Conservation (phyloP, 176 grass and related monocot genomes). For the Lolium multiflorum region DNA sequence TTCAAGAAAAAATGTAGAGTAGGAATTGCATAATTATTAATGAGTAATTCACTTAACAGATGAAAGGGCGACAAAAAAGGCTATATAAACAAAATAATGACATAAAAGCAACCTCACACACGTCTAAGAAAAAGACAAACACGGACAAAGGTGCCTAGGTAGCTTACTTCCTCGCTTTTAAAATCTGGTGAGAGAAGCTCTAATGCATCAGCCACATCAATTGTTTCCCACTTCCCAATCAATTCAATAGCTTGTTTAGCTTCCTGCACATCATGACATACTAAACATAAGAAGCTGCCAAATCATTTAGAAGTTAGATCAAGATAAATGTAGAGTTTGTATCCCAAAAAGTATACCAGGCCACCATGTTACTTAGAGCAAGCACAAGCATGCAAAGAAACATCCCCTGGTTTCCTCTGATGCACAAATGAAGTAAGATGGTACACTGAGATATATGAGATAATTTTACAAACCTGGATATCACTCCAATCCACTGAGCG, state of each 20-base stretch:
- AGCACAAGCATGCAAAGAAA: neutral
- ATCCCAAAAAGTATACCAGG: neutral
- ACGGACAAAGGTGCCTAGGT: conserved; percentile 21
- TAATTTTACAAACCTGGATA: conserved; percentile 66
- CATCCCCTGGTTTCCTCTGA: neutral
- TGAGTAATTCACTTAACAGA: conserved; percentile 19
- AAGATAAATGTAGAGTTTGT: conserved; percentile 14
- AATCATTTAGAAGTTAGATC: conserved; percentile 16
- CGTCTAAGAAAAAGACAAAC: conserved; percentile 28
- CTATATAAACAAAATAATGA: neutral
- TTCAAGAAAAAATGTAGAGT: neutral
- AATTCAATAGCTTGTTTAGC: conserved; percentile 96
- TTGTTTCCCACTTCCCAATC: conserved; percentile 93
- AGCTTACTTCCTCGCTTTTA: conserved; percentile 86
- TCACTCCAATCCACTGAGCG: conserved; percentile 93
- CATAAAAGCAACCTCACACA: conserved; percentile 13
- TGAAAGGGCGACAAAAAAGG: neutral
- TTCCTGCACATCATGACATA: conserved; percentile 66
- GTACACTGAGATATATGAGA: neutral
- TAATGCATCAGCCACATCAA: conserved; percentile 96
- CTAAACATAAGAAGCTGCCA: conserved; percentile 21
- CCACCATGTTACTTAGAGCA: neutral
- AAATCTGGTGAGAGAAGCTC: conserved; percentile 95
- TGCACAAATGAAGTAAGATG: conserved; percentile 3
- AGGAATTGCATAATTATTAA: neutral